A percentile compares a stretch with the other conserved stretches of the same genome.
Evolutionary conservation across 345 rosid genomes (phyloP).

Genomic region (Microcos paniculata): DNA sequence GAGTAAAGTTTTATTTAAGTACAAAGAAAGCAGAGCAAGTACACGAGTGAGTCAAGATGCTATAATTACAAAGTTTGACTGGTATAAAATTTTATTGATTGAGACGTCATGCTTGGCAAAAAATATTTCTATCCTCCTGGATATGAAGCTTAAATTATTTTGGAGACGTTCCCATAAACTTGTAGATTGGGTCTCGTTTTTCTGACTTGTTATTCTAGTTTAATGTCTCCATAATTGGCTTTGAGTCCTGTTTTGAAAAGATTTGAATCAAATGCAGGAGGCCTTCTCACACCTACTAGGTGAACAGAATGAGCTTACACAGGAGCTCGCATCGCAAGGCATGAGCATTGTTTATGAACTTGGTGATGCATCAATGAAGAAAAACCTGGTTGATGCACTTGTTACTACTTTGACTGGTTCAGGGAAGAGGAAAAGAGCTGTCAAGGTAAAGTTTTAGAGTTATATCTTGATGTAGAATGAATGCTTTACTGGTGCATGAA

Average conservation of each 20-base stretch:
- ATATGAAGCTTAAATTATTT: background rate
- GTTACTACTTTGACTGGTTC: conserved; percentile 87
- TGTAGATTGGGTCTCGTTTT: background rate
- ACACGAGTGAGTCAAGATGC: background rate
- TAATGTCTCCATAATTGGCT: background rate
- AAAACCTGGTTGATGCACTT: conserved; percentile 81
- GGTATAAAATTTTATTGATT: background rate
- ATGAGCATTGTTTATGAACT: conserved; percentile 97
- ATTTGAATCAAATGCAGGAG: conserved; percentile 59
- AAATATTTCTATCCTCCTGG: background rate
- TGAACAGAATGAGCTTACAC: conserved; percentile 94
- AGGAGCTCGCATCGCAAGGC: conserved; percentile 96
- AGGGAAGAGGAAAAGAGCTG: conserved; percentile 92
- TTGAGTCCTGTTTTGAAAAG: background rate
- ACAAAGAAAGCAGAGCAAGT: conserved; percentile 4
- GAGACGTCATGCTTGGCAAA: background rate
- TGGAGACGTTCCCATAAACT: background rate
- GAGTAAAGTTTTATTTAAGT: background rate
- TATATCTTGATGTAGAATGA: background rate
- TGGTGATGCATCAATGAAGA: conserved; percentile 89
- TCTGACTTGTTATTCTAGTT: background rate
- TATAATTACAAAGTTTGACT: background rate
- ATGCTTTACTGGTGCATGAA: conserved; percentile 23
- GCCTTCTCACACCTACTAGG: conserved; percentile 90
- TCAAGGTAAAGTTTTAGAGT: conserved; percentile 59